A percentile compares a stretch with the other conserved stretches of the same genome.
Evolutionary conservation across 176 grass and related monocot genomes (phyloP).

Genomic region (Eleusine indica): DNA sequence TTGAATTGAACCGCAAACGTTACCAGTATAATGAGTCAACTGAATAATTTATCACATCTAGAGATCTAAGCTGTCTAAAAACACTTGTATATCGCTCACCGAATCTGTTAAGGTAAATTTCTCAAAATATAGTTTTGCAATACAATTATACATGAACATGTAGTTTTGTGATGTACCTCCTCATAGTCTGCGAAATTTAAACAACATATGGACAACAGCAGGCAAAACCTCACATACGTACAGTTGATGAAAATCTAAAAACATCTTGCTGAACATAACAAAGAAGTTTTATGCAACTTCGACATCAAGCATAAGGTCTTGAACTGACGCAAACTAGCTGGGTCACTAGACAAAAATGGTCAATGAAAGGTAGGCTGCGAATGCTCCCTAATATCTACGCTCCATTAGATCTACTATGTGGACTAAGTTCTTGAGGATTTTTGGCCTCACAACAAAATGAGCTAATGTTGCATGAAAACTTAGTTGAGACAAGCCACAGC

Average conservation of each 20-base stretch:
- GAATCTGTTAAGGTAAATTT: no score
- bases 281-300: background rate
- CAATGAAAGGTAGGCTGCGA: background rate
- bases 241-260: background rate
- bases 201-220: background rate
- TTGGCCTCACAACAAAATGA: background rate
- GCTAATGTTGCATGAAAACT: background rate
- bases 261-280: background rate
- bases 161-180: background rate
- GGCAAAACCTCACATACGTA: background rate
- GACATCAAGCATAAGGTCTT: background rate
- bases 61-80: no score
- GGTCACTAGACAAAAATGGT: background rate
- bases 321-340: background rate
- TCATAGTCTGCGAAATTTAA: no score
- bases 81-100: no score
- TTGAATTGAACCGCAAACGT: no score
- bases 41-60: no score
- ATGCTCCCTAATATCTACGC: background rate
- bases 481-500: conserved; percentile 3
- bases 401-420: background rate
- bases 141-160: background rate
- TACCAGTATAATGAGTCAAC: no score
- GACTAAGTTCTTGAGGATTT: background rate
- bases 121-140: background rate